Evolutionary conservation across 202 grass and related monocot genomes (phyloP), one percentile per base, ranked within the genome.

Genomic region (Brachypodium distachyon): DNA sequence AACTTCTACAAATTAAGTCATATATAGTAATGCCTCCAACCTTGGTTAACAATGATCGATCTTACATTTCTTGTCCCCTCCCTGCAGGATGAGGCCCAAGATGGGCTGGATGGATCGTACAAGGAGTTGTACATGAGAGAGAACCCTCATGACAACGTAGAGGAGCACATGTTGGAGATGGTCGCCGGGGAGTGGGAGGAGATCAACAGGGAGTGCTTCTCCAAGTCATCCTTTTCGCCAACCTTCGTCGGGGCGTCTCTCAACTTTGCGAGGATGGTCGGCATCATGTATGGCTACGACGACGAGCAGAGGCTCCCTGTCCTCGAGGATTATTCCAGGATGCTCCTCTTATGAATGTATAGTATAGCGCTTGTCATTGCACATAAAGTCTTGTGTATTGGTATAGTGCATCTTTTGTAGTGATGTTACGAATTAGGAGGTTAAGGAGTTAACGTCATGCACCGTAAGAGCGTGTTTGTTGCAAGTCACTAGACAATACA

Each of bases 101-200:
- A 84, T 41, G 92, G 86, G 6, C 18, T 87, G 0, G 92, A 96
- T 44, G 86, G 86, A 31, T 96, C 89, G 0, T 96, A 87, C 69
- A 75, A 82, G 47, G 64, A 87, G 14, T 77, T 73, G 8, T 96
- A 87, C 77, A 32, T 81, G 38, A 89, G 77, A 32, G 89, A 96
- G 58, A 92, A 92, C 58, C 86, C 83, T 29, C 8, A 23, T 0
- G 6, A 21, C 5, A 64, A 80, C 10, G 88, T 34, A 0, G 82
- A 81, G 77, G 41, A 77, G 21, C 80, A 91, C 31, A 73, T 90
- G 70, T 17, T 18, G 12, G 8, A 55, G 1, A 17, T 91, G 70
- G 87, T 91, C 43, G 16, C 3, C 4, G 52, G 27, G 29, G 75
- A 81, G n/a, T 88, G 90, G 93, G 79, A 80, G 60, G 60, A 84